Base-by-base conservation (phyloP, 345 rosid genomes). In the Citrus medica region DNA sequence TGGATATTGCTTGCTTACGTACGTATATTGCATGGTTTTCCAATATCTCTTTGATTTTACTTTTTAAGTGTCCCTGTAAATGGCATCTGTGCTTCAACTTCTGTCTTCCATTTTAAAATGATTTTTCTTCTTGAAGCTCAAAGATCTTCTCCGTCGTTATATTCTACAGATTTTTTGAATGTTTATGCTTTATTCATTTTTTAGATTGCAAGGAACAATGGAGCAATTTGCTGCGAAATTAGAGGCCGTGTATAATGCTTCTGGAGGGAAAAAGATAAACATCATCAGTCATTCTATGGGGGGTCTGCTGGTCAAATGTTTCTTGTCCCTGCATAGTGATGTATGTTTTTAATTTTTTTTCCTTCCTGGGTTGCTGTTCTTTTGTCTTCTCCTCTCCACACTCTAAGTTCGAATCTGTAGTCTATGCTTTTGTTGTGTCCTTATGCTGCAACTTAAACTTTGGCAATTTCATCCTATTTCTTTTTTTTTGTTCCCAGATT, bases 281-380 rank as follows among this genome's bases (percentile, higher is more conserved):
- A 64, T 95, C 51, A 91, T 93, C 30, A 91, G 91, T 85, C 99
- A 95, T 85, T 95, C 99, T 17, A 95, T 95, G 99, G 99, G 99
- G 13, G 99, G 99, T 40, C 85, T 95, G 67, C 84, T 95, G 40
- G 90, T 93, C 86, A 95, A 95, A 84, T 95, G 99, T 86, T 95
- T 95, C 89, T 91, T 93, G 97, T 78, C 87, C 79, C 90, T 93
- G 73, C 97, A 85, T 33, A 76, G 83, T 79, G 94, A 95, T 87
- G 99, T 93, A 93, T 86, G 61, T 13, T 28, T 17, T 71, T 71
- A 8, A 19, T 33, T 1, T n/a, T 21, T 21, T 37, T 30, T 14
- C 58, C 58, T 60, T 58, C 35, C 55, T 64, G 46, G 14, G 10
- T 38, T 55, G 6, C 38, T 30, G 51, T 24, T 51, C 10, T 38